Evolutionary conservation across 306 rosid species (phyloP).

Genomic region (Vigna nakashimae): DNA sequence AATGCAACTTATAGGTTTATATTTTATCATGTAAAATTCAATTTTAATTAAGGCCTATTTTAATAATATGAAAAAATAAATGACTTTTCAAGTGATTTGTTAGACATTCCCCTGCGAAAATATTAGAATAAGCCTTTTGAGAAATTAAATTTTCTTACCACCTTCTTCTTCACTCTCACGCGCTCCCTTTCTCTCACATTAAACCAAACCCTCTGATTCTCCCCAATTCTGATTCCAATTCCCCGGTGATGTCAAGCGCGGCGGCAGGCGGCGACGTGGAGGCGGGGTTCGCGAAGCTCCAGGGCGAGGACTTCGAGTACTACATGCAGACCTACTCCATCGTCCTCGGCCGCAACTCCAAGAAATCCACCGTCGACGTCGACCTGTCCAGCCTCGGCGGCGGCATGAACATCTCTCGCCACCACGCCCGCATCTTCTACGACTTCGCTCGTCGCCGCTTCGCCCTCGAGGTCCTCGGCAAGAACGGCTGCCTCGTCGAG

Average conservation of each 20-base stretch:
- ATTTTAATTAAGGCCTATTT: no score
- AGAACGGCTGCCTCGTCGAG: constrained; percentile 94
- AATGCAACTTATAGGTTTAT: no score
- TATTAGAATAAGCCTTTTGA: no score
- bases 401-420: constrained; percentile 98
- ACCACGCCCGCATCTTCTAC: constrained; percentile 97
- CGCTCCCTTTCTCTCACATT: neutral
- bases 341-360: constrained; percentile 94
- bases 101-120: no score
- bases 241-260: constrained; percentile 50
- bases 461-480: constrained; percentile 95
- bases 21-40: no score
- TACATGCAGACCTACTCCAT: constrained; percentile 99
- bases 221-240: neutral
- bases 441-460: constrained; percentile 96
- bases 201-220: neutral
- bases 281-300: constrained; percentile 98
- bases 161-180: neutral
- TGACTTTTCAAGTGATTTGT: no score
- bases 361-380: constrained; percentile 93
- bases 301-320: constrained; percentile 98
- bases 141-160: no score
- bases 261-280: constrained; percentile 76
- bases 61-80: no score
- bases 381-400: constrained; percentile 99